Conservation (phyloP, 2,329 filamentous ascomycete genomes). For the Cladophialophora yegresii region DNA sequence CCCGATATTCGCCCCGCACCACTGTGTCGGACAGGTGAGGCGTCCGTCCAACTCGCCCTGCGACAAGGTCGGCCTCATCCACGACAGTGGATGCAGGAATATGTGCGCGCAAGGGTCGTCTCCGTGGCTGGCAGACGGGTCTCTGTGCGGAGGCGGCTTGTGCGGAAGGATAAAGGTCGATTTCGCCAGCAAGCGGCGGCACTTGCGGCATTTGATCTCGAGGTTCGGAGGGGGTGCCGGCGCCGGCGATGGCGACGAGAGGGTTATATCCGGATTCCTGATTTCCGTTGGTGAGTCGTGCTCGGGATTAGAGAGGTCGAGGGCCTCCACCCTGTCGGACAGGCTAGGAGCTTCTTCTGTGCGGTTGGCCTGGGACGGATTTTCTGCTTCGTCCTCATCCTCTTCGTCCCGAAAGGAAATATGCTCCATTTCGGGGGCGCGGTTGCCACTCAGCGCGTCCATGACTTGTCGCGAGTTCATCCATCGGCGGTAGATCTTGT, state of each 20-base stretch:
- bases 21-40: slow-evolving; percentile 74
- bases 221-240: slow-evolving; percentile 30
- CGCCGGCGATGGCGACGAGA: slow-evolving; percentile 14
- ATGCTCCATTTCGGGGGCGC: slow-evolving; percentile 72
- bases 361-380: slow-evolving; percentile 38
- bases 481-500: slow-evolving; percentile 80
- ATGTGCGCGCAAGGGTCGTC: slow-evolving; percentile 69
- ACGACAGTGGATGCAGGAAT: slow-evolving; percentile 88
- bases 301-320: slow-evolving; percentile 12
- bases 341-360: slow-evolving; percentile 17
- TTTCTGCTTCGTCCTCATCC: slow-evolving; percentile 38
- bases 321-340: slow-evolving; percentile 3
- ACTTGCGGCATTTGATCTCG: slow-evolving; percentile 89
- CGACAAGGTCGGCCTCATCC: slow-evolving; percentile 84
- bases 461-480: slow-evolving; percentile 67
- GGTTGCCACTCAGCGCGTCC: slow-evolving; percentile 69
- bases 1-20: slow-evolving; percentile 80
- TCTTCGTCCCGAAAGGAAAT: slow-evolving; percentile 71
- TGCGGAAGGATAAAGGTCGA: slow-evolving; percentile 61
- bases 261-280: slow-evolving; percentile 33
- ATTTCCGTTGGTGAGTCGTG: slow-evolving; percentile 22
- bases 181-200: slow-evolving; percentile 68
- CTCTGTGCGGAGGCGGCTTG: slow-evolving; percentile 29
- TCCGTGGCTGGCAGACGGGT: slow-evolving; percentile 17
- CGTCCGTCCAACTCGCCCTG: slow-evolving; percentile 79